Conservation (phyloP, 768 basidiomycete species). For the Hypholoma fasciculare region DNA sequence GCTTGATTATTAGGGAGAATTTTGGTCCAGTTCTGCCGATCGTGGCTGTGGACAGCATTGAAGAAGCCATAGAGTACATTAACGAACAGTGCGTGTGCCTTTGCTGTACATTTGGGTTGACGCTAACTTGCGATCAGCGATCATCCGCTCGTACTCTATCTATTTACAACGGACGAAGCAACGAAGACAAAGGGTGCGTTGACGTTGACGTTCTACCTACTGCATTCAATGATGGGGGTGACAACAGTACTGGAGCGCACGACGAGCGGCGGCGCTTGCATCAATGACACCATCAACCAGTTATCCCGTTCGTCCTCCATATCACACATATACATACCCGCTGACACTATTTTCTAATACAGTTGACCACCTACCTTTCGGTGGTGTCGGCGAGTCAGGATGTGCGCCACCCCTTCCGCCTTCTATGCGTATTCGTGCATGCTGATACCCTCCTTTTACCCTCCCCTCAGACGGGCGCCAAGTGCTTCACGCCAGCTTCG, state of each 20-base stretch:
- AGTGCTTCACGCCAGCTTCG: slow-evolving; percentile 51
- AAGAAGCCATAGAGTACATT: slow-evolving; percentile 57
- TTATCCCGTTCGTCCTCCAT: slow-evolving; percentile 38
- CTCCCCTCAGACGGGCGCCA: slow-evolving; percentile 51
- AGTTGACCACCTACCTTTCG: slow-evolving; percentile 32
- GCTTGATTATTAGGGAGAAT: too few species aligned
- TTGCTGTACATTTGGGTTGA: neutral
- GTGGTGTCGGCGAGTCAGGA: slow-evolving; percentile 59
- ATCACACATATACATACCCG: neutral
- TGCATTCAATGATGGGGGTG: neutral
- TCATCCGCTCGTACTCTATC: slow-evolving; percentile 63
- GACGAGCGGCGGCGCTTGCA: slow-evolving; percentile 52
- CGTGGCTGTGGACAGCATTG: slow-evolving; percentile 52
- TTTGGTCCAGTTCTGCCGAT: slow-evolving; percentile 76
- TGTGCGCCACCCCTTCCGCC: slow-evolving; percentile 36
- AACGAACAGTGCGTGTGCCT: slow-evolving; percentile 42
- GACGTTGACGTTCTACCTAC: neutral
- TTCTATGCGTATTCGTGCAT: too few species aligned
- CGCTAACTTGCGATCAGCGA: slow-evolving; percentile 33
- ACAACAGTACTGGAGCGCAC: slow-evolving; percentile 53
- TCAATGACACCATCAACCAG: slow-evolving; percentile 65
- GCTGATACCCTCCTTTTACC: neutral
- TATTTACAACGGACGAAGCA: slow-evolving; percentile 52
- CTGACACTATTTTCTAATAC: neutral
- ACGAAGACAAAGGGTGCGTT: slow-evolving; percentile 39